These are phyloP conservation scores for Beauveria pseudobassiana DNA, from an alignment of 2,329 filamentous ascomycete genomes.

Conservation along the genomic window DNA sequence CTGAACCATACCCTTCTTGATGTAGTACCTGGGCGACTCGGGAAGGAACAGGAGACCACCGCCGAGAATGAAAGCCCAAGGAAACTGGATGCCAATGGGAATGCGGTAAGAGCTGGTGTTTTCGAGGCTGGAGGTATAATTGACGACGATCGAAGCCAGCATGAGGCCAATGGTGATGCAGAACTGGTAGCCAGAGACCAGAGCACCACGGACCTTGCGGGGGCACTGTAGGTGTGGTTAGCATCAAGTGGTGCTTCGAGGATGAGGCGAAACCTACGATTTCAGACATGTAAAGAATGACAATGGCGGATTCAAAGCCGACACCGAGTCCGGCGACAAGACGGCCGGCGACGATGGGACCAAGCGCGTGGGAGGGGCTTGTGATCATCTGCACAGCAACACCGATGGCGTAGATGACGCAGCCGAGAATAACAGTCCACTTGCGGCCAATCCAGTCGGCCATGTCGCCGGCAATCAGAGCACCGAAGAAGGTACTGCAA, in stretches of 20 bases:
- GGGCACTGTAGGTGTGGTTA: slow-evolving; percentile 35
- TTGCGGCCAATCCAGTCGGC: slow-evolving; percentile 69
- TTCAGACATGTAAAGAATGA: slow-evolving; percentile 84
- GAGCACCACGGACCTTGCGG: slow-evolving; percentile 65
- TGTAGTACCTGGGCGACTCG: slow-evolving; percentile 78
- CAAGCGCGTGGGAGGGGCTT: slow-evolving; percentile 39
- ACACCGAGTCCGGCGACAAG: slow-evolving; percentile 70
- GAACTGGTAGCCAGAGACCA: slow-evolving; percentile 80
- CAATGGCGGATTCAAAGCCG: slow-evolving; percentile 71
- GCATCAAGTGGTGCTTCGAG: slow-evolving; percentile 13
- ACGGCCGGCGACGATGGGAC: slow-evolving; percentile 64
- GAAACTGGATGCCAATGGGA: slow-evolving; percentile 71
- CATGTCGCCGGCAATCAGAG: slow-evolving; percentile 68
- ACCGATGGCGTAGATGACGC: slow-evolving; percentile 62
- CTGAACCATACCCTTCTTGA: slow-evolving; percentile 67
- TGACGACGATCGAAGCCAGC: slow-evolving; percentile 66
- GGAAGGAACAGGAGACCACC: slow-evolving; percentile 68
- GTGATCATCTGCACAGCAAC: slow-evolving; percentile 58
- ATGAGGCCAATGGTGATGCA: slow-evolving; percentile 74
- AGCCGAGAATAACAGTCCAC: slow-evolving; percentile 64
- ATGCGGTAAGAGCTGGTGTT: slow-evolving; percentile 70
- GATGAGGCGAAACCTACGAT: slow-evolving; percentile 42
- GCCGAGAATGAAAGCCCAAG: slow-evolving; percentile 71
- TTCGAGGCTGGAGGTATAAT: slow-evolving; percentile 54
- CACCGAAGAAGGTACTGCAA: slow-evolving; percentile 69